Evolutionary conservation across 805 yeast genomes (phyloP).

Genomic region (Yarrowia sp.): DNA sequence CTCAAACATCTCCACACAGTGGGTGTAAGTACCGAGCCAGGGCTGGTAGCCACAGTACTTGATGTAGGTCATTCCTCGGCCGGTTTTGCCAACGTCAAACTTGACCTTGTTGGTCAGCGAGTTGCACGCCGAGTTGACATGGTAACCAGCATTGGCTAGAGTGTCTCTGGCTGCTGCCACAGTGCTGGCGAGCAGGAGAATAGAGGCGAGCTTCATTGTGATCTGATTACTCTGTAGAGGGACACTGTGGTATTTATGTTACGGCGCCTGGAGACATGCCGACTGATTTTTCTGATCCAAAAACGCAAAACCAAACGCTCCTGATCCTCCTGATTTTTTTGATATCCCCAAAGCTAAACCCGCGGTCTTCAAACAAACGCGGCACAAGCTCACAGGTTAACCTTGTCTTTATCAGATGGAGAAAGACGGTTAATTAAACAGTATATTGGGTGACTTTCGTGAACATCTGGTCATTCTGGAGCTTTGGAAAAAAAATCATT

Average conservation of each 20-base stretch:
- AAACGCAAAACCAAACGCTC: neutral
- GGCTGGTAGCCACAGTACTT: conserved; percentile 23
- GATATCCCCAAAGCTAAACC: neutral
- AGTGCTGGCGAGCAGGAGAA: conserved; percentile 3
- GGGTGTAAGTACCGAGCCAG: conserved; percentile 24
- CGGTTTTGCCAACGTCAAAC: conserved; percentile 8
- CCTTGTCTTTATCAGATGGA: conserved; percentile 10
- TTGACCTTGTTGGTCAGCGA: conserved; percentile 12
- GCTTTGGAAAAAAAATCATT: neutral
- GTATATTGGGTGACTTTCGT: too few species aligned
- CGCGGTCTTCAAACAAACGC: too few species aligned
- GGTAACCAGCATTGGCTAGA: conserved; percentile 15
- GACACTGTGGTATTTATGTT: conserved; percentile 4
- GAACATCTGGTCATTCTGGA: too few species aligned
- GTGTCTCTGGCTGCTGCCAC: conserved; percentile 7
- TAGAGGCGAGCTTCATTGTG: conserved; percentile 10
- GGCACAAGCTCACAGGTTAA: neutral
- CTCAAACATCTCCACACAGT: conserved; percentile 6
- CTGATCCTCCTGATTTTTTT: conserved; percentile 6
- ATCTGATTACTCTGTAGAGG: neutral
- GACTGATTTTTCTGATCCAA: conserved; percentile 2
- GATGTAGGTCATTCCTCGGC: conserved; percentile 3
- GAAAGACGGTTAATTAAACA: neutral
- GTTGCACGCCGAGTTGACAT: conserved; percentile 12
- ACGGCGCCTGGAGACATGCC: neutral